phyloP scores from a whole-genome alignment of 768 basidiomycete genomes.

The Trametes elegans region DNA sequence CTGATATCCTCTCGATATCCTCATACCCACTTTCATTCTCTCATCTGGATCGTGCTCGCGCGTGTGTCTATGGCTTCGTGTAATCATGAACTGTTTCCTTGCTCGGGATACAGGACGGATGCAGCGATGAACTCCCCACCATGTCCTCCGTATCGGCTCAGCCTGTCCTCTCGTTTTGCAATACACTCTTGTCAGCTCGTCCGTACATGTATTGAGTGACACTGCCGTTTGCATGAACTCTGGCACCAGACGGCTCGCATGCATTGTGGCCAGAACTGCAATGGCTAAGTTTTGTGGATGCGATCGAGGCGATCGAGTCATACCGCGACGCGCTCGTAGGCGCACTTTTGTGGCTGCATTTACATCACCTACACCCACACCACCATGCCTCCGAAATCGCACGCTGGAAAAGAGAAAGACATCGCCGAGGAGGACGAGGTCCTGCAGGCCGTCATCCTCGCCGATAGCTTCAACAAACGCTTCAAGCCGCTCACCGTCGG shows the following conservation, averaged over 20 bases:
- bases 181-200: slow-evolving; percentile 12
- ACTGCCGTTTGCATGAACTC: background rate
- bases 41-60: slow-evolving; percentile 53
- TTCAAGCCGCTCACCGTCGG: slow-evolving; percentile 87
- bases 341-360: background rate
- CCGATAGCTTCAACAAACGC: slow-evolving; percentile 93
- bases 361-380: background rate
- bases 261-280: background rate
- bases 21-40: slow-evolving; percentile 45
- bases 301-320: slow-evolving; percentile 16
- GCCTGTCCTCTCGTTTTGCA: slow-evolving; percentile 15
- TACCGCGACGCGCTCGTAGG: background rate
- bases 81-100: slow-evolving; percentile 43
- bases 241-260: background rate
- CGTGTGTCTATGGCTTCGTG: slow-evolving; percentile 52
- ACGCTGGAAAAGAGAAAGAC: slow-evolving; percentile 59
- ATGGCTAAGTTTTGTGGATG: background rate
- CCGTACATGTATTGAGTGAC: background rate
- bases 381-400: slow-evolving; percentile 64
- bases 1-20: slow-evolving; percentile 26
- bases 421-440: slow-evolving; percentile 78
- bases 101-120: slow-evolving; percentile 11
- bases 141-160: slow-evolving; percentile 4
- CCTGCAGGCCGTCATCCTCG: slow-evolving; percentile 91
- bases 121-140: slow-evolving; percentile 3